phyloP scores from a whole-genome alignment of 257 asterid genomes.

The Hygrophila difformis region DNA sequence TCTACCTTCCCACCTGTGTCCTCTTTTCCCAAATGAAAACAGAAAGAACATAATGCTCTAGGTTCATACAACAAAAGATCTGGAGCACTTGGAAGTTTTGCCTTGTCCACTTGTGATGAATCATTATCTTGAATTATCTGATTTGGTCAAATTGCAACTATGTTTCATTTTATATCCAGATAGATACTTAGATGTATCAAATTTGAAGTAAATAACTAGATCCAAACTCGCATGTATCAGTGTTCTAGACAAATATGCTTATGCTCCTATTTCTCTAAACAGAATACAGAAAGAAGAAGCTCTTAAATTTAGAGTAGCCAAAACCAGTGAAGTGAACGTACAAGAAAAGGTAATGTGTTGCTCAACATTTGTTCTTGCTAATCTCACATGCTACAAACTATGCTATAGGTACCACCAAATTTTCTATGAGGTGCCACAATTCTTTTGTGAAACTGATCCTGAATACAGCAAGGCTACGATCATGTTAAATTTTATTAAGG shows the following conservation, averaged over 20 bases:
- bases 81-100: neutral
- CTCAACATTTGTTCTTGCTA: conserved; percentile 3
- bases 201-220: neutral
- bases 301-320: conserved; percentile 54
- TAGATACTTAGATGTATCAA: conserved; percentile 7
- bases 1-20: conserved; percentile 13
- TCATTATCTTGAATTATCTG: conserved; percentile 4
- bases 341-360: conserved; percentile 58
- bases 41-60: conserved; percentile 2
- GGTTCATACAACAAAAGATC: conserved; percentile 5
- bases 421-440: neutral
- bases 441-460: neutral
- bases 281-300: conserved; percentile 86
- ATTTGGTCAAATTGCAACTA: neutral
- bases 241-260: conserved; percentile 4
- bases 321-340: conserved; percentile 54
- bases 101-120: conserved; percentile 9
- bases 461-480: neutral
- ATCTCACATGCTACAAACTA: neutral
- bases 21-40: conserved; percentile 3
- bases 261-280: conserved; percentile 13
- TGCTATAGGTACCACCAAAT: too few species aligned
- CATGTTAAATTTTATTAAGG: neutral
- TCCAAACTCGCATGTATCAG: conserved; percentile 1
- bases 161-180: conserved; percentile 5